phyloP scores from a whole-genome alignment of 164 flowering plant genomes.

The Vitis labrusca region DNA sequence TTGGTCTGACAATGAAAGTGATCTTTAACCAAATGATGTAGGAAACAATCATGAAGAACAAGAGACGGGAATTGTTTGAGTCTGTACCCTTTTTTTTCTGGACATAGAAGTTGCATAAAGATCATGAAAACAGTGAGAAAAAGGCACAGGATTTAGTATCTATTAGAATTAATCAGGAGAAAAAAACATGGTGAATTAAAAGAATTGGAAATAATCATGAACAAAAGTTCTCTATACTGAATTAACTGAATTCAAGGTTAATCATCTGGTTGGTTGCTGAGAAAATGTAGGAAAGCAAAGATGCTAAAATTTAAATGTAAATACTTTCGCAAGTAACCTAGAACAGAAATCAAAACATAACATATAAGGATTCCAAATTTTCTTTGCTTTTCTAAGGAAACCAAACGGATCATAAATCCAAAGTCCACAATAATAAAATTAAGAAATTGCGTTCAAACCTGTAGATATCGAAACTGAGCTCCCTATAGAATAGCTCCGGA shows the following conservation, averaged over 20 bases:
- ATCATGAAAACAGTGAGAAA: too few species aligned
- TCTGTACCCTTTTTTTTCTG: too few species aligned
- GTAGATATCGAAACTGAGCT: conserved; percentile 71
- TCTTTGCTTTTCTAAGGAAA: conserved; percentile 10
- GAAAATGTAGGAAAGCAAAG: not conserved
- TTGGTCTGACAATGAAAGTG: too few species aligned
- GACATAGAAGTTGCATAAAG: too few species aligned
- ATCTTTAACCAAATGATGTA: too few species aligned
- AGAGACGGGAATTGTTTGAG: too few species aligned
- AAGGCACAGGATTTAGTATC: too few species aligned
- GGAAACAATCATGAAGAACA: too few species aligned
- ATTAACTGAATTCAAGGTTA: not conserved
- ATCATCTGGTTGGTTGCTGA: not conserved
- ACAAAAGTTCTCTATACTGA: not conserved
- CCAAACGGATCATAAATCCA: not conserved
- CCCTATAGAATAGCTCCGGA: conserved; percentile 62
- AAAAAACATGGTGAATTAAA: too few species aligned
- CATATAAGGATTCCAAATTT: conserved; percentile 7
- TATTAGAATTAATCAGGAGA: too few species aligned
- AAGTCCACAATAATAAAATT: not conserved
- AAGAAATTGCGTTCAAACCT: conserved; percentile 39
- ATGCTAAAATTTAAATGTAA: not conserved
- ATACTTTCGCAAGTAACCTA: not conserved
- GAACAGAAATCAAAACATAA: too few species aligned
- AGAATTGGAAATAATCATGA: too few species aligned